Evolutionary conservation across 148 eudicot genomes (phyloP).

Genomic region (Amaranthus cruentus): DNA sequence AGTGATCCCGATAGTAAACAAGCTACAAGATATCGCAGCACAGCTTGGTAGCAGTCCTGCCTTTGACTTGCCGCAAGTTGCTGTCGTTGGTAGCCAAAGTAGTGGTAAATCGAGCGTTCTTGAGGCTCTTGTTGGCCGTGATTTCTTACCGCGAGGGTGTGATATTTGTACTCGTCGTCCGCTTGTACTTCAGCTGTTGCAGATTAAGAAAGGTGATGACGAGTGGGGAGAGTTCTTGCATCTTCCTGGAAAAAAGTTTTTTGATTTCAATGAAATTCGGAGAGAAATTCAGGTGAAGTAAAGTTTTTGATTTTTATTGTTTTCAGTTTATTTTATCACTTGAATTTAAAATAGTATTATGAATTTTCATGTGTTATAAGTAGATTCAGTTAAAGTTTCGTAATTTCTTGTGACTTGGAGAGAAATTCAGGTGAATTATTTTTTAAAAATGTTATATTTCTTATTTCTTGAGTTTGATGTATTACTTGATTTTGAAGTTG

Average conservation of each 20-base stretch:
- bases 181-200: conserved; percentile 74
- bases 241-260: conserved; percentile 57
- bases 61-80: conserved; percentile 81
- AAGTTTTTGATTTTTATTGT: no score
- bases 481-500: no score
- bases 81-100: conserved; percentile 90
- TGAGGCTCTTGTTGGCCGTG: conserved; percentile 87
- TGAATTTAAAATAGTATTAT: no score
- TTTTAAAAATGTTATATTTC: background rate
- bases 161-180: conserved; percentile 92
- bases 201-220: conserved; percentile 56
- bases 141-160: conserved; percentile 78
- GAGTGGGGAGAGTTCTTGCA: conserved; percentile 95
- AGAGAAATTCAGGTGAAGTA: conserved; percentile 63
- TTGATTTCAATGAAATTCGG: conserved; percentile 66
- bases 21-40: conserved; percentile 85
- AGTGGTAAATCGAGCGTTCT: conserved; percentile 93
- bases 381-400: no score
- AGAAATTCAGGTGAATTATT: no score
- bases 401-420: no score
- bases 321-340: no score
- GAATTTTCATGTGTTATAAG: no score
- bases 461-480: background rate
- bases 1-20: conserved; percentile 83
- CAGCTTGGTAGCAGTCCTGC: conserved; percentile 57